Evolutionary conservation across 768 basidiomycete genomes (phyloP), one percentile per base, ranked within the genome.

Genomic region (Tylopilus rubrobrunneus): DNA sequence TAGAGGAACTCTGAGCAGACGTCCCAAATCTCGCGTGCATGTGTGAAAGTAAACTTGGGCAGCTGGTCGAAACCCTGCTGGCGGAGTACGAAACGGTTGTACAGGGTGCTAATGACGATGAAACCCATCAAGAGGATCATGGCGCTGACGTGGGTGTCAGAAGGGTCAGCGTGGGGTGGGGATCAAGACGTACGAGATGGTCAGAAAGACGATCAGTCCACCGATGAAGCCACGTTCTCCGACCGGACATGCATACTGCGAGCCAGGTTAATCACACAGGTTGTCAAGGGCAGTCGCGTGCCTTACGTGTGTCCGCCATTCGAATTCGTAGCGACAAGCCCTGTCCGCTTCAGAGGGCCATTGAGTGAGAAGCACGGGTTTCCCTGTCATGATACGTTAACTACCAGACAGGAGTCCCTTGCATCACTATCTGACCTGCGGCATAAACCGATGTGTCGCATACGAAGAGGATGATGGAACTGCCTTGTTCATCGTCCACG

Each of bases 301-400:
- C 68, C 81, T 62, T 59, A 92, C 91, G 60, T 83, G 83, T 5
- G 88, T 92, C 51, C 78, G 75, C 92, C 92, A 95, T 72, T 94
- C 90, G 37, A 95, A 71, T 53, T 87, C 80, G 65, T 85, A 93
- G 12, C 83, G 79, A 67, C 92, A 95, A n/a, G 82, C 82, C 27
- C 64, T 64, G 9, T 85, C 79, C 33, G 86, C 83, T 15, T 81
- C 78, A 9, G 73, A 73, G 8, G 83, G 81, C 23, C 92, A 79
- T 46, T 87, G 83, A 2, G 81, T 84, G 3, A 91, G 68, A 5
- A 94, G 75, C 15, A 71, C 62, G 7, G 83, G 83, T 43, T 67
- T 66, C 8, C 82, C 82, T 74, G 12, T 50, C 28, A 33, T 0
- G 40, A 27, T 33, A 17, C 25, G 15, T 61, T 7, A 61, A 33